These are phyloP conservation scores for Colletotrichum orchidophilum DNA, from an alignment of 2,329 filamentous ascomycete species.

Conservation along the genomic window DNA sequence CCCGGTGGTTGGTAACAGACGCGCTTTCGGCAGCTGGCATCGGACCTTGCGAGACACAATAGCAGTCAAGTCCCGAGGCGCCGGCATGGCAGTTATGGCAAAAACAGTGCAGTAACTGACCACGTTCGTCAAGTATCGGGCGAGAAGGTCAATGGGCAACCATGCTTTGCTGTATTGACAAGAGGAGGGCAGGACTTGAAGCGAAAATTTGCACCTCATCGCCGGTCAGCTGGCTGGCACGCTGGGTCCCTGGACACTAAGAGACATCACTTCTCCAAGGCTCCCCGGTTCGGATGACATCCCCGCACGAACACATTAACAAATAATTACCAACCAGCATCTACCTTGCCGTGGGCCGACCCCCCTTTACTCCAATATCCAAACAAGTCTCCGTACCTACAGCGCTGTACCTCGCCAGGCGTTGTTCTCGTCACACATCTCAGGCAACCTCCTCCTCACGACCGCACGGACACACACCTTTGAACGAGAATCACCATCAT, in stretches of 20 bases:
- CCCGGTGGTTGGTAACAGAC: background rate
- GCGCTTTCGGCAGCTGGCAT: background rate
- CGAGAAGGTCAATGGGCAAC: too few species aligned
- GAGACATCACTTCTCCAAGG: background rate
- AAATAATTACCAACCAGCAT: conserved; percentile 26
- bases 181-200: background rate
- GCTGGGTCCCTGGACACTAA: background rate
- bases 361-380: conserved; percentile 22
- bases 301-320: conserved; percentile 10
- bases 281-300: background rate
- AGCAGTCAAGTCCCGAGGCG: background rate
- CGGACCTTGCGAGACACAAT: background rate
- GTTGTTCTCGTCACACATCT: background rate
- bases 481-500: background rate
- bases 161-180: background rate
- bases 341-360: background rate
- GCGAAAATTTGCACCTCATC: too few species aligned
- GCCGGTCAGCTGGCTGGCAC: too few species aligned
- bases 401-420: background rate
- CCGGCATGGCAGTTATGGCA: background rate
- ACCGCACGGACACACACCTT: conserved; percentile 1
- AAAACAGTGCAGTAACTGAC: background rate
- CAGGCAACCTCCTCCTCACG: background rate
- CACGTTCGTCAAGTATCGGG: background rate
- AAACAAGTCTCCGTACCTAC: conserved; percentile 2